A percentile compares a stretch with the other conserved stretches of the same genome.
Conservation (phyloP, 805 yeast genomes). For the Sporopachydermia lactativora region DNA sequence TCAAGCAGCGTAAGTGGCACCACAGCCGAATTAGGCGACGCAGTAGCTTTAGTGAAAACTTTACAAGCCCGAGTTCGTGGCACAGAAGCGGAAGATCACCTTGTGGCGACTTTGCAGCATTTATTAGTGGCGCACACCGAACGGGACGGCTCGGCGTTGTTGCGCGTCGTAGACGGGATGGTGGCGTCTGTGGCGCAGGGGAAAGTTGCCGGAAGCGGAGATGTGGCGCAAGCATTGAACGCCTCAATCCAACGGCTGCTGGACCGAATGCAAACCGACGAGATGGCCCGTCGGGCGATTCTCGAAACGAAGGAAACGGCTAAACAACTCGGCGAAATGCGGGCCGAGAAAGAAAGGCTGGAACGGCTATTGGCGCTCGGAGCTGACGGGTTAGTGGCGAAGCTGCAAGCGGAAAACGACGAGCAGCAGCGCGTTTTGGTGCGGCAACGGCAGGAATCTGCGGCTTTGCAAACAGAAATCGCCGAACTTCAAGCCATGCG, state of each 20-base stretch:
- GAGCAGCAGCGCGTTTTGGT: conserved; percentile 48
- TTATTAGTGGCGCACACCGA: conserved; percentile 30
- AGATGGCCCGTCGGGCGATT: conserved; percentile 63
- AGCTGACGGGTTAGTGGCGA: conserved; percentile 55
- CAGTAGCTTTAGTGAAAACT: conserved; percentile 50
- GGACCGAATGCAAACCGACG: conserved; percentile 71
- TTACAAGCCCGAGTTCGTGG: conserved; percentile 44
- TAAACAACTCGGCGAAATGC: conserved; percentile 38
- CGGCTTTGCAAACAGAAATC: conserved; percentile 43
- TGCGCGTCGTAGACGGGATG: conserved; percentile 50
- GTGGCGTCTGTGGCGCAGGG: conserved; percentile 47
- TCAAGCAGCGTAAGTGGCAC: conserved; percentile 28
- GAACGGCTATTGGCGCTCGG: conserved; percentile 58
- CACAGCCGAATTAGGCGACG: conserved; percentile 39
- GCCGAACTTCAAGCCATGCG: conserved; percentile 39
- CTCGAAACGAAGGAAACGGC: conserved; percentile 39
- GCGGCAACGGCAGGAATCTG: conserved; percentile 46
- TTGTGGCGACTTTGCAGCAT: conserved; percentile 54
- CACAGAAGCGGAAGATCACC: conserved; percentile 43
- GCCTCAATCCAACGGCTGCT: conserved; percentile 62
- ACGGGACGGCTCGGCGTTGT: conserved; percentile 31
- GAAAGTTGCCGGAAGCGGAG: conserved; percentile 26
- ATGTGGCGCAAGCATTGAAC: conserved; percentile 53
- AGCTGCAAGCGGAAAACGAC: conserved; percentile 42
- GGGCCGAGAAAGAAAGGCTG: conserved; percentile 47